Base-by-base conservation (phyloP, 495 filamentous ascomycete genomes). In the Hapsidospora chrysogenum region DNA sequence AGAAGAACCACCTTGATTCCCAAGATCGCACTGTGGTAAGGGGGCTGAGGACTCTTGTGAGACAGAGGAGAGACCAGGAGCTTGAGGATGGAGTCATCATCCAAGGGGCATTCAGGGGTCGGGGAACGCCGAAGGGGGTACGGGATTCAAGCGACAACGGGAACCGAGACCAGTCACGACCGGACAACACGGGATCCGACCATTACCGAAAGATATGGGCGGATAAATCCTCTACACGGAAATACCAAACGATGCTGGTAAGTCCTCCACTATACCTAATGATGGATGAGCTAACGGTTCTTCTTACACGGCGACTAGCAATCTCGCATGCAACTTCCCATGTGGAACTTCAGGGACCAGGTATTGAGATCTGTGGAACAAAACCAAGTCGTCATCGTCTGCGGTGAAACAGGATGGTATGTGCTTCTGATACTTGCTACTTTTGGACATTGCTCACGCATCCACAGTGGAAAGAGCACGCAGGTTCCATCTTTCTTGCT, bases 401-500 rank as follows among this genome's bases (percentile, higher is more conserved):
- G 85, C 48, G 87, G 87, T 44, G 89, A 96, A 57, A 97, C 89
- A 10, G 89, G 89, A 47, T 94, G 76, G 55, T 61, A 53, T 31
- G 45, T 29, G 8, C 17, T 39, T 13, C 9, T 32, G 32, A 14
- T 17, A n/a, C 10, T 16, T 15, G 8, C 4, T 1, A 13, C 17
- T 31, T 17, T 10, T 32, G 33, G 13, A 38, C 28, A 21, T 32
- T n/a, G 31, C 37, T 54, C 41, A 51, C 46, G 10, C 10, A 18
- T 1, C 5, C 25, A 32, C 33, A 63, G 74, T 56, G 89, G 89
- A 36, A 97, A 97, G 63, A 93, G 85, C 58, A 97, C 89, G 0
- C 89, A 97, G 51, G 80, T 94, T 4, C 89, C 89, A 17, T 75
- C 85, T 2, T 97, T 83, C 51, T 72, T 97, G 14, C 59, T 97